These are phyloP conservation scores for Calocybe gangraenosa DNA, from an alignment of 768 basidiomycete genomes.

Conservation along the genomic window DNA sequence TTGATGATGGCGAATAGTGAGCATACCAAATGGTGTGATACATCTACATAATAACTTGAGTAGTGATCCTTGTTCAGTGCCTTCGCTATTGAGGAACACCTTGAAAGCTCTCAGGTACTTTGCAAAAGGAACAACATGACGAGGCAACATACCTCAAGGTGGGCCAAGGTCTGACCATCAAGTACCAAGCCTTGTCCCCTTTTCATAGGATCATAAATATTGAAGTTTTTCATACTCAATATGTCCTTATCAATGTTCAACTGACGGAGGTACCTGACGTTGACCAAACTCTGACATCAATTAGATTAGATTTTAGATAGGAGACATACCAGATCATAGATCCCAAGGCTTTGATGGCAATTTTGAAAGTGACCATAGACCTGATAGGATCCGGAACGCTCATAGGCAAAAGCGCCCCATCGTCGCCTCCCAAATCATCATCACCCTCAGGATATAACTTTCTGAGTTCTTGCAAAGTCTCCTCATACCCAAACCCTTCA, in stretches of 20 bases:
- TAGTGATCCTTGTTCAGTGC: conserved; percentile 87
- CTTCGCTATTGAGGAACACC: conserved; percentile 91
- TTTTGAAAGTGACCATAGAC: conserved; percentile 58
- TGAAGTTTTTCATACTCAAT: conserved; percentile 95
- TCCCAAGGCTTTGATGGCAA: conserved; percentile 83
- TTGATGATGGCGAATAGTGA: conserved; percentile 1
- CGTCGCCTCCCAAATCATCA: conserved; percentile 33
- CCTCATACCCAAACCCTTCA: conserved; percentile 78
- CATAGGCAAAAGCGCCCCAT: conserved; percentile 31
- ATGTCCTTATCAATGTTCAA: conserved; percentile 96
- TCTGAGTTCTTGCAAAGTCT: conserved; percentile 65
- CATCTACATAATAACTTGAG: conserved; percentile 80
- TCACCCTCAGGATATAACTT: conserved; percentile 53
- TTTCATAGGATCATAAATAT: conserved; percentile 94
- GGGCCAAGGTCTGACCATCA: conserved; percentile 93
- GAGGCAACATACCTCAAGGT: conserved; percentile 69
- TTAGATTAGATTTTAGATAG: conserved; percentile 15
- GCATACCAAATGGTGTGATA: conserved; percentile 84
- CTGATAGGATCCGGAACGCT: conserved; percentile 70
- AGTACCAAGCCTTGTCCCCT: conserved; percentile 80
- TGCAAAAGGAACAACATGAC: conserved; percentile 1
- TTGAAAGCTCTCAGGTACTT: conserved; percentile 18
- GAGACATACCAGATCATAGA: conserved; percentile 79
- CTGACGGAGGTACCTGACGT: conserved; percentile 73
- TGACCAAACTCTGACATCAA: conserved; percentile 5